Conservation (phyloP, 2,329 filamentous ascomycete species). For the Penicillium olsonii region DNA sequence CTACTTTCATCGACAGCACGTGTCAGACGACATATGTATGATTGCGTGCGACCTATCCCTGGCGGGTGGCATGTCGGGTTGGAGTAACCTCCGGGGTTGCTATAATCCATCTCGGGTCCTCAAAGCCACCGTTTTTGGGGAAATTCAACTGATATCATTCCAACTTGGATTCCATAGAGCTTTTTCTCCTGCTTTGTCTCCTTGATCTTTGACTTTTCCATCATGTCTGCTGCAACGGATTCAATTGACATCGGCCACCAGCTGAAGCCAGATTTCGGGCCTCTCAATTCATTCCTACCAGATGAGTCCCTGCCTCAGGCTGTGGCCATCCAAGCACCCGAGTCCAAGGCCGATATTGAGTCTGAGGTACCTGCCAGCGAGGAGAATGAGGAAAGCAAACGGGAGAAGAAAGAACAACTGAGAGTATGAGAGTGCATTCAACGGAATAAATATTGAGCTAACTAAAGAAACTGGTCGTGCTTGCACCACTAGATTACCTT, state of each 20-base stretch:
- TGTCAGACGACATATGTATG: not conserved
- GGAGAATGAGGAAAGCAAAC: not conserved
- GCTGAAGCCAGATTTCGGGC: not conserved
- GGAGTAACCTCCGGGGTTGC: not conserved
- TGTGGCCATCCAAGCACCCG: not conserved
- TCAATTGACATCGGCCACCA: not conserved
- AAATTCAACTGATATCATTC: not conserved
- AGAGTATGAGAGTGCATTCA: not conserved
- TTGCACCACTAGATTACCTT: not conserved
- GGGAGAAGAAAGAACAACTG: not conserved
- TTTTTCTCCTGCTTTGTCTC: not conserved
- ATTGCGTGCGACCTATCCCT: too few relatives aligned
- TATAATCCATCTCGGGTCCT: not conserved
- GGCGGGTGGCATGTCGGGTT: too few relatives aligned
- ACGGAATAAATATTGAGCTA: not conserved
- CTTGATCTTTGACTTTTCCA: not conserved
- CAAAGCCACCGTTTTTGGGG: not conserved
- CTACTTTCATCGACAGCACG: not conserved
- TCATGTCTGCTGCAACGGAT: not conserved
- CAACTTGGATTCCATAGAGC: not conserved
- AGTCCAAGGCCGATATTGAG: not conserved
- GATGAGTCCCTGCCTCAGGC: not conserved
- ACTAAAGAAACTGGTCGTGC: not conserved
- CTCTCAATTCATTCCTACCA: not conserved
- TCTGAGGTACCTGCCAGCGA: not conserved